Conservation (phyloP, 2,329 filamentous ascomycete genomes). For the Aspergillus tubingensis region DNA sequence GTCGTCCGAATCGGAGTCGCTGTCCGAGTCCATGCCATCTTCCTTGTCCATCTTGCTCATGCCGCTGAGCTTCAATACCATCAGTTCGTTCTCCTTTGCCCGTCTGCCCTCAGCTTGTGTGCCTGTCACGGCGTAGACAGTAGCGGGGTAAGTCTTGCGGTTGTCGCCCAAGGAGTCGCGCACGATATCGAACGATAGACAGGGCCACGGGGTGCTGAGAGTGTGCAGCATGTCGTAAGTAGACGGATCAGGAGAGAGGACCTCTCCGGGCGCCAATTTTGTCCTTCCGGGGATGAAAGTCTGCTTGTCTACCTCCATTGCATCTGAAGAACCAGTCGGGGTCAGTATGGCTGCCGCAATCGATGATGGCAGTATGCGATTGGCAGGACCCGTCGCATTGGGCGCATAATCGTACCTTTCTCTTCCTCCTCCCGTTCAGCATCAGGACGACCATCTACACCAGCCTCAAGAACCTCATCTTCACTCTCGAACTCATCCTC, state of each 20-base stretch:
- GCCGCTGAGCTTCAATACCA: slow-evolving; percentile 95
- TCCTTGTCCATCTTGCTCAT: slow-evolving; percentile 81
- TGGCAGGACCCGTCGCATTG: neutral
- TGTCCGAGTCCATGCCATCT: slow-evolving; percentile 68
- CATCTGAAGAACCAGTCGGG: slow-evolving; percentile 50
- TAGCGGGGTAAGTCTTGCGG: slow-evolving; percentile 90
- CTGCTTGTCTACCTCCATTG: slow-evolving; percentile 91
- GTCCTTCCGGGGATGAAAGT: slow-evolving; percentile 95
- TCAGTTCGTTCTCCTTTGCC: slow-evolving; percentile 84
- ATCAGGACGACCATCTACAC: slow-evolving; percentile 89
- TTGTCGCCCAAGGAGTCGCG: slow-evolving; percentile 83
- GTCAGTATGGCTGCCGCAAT: slow-evolving; percentile 17
- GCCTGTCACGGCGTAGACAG: slow-evolving; percentile 90
- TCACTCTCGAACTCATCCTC: slow-evolving; percentile 95
- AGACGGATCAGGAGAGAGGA: slow-evolving; percentile 84
- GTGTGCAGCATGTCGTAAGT: slow-evolving; percentile 98
- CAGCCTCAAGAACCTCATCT: slow-evolving; percentile 91
- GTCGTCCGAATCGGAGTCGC: slow-evolving; percentile 69
- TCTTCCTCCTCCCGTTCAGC: slow-evolving; percentile 89
- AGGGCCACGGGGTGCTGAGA: slow-evolving; percentile 93
- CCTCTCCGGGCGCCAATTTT: slow-evolving; percentile 87
- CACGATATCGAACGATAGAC: slow-evolving; percentile 91
- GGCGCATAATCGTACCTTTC: slow-evolving; percentile 54
- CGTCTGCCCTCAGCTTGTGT: slow-evolving; percentile 81
- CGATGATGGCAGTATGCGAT: neutral